Conservation (phyloP, 352 stramenopile species). For the Thalassiosira mediterranea region DNA sequence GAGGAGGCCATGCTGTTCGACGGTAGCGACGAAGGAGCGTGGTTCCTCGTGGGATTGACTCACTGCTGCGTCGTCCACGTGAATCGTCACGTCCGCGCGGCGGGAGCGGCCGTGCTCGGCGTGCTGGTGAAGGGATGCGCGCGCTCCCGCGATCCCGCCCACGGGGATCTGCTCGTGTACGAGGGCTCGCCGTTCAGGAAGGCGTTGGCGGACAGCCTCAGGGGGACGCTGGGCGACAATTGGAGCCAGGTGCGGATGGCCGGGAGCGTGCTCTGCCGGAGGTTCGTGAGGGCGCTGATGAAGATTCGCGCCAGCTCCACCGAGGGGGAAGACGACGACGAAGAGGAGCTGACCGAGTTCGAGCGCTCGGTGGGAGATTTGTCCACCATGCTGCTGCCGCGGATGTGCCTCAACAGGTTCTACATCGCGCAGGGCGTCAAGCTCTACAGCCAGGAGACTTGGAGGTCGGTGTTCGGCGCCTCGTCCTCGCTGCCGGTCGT, state of each 20-base stretch:
- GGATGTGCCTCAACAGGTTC: constrained; percentile 96
- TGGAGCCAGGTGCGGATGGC: constrained; percentile 97
- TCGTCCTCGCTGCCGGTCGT: no score
- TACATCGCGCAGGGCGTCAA: constrained; percentile 96
- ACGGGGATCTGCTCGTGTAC: constrained; percentile 19
- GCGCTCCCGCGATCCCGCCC: constrained; percentile 20
- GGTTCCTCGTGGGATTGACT: constrained; percentile 50
- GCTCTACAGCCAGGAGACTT: constrained; percentile 95
- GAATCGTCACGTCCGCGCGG: constrained; percentile 92
- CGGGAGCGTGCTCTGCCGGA: constrained; percentile 89
- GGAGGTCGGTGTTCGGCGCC: constrained; percentile 87
- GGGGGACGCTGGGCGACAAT: constrained; percentile 90
- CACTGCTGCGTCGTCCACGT: constrained; percentile 85
- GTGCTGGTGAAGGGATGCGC: constrained; percentile 35
- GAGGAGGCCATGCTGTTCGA: constrained; percentile 33
- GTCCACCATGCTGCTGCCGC: constrained; percentile 90
- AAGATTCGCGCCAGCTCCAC: constrained; percentile 7
- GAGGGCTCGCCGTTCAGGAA: constrained; percentile 68
- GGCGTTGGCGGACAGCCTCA: constrained; percentile 58
- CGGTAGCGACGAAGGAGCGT: constrained; percentile 4
- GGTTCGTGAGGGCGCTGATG: constrained; percentile 87
- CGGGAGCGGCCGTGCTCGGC: constrained; percentile 64
- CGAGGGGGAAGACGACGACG: constrained; percentile 11
- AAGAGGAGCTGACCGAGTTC: constrained; percentile 40
- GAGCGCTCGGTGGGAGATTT: constrained; percentile 49